phyloP scores from a whole-genome alignment of 2,329 filamentous ascomycete genomes.

The Penicillium verrucosum region DNA sequence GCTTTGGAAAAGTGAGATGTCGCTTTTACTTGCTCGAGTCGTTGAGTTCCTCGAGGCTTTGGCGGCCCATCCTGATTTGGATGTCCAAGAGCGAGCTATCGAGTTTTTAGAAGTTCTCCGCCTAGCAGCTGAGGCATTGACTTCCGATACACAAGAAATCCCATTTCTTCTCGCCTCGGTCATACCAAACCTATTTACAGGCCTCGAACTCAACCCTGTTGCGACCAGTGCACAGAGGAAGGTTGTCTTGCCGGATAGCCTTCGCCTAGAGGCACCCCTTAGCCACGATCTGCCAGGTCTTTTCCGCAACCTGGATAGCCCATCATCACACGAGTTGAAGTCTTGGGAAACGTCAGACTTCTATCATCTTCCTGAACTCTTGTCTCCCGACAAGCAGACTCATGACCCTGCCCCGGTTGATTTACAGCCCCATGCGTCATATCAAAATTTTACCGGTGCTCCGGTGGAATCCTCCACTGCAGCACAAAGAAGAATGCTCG shows the following conservation, averaged over 20 bases:
- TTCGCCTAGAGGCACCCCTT: constrained; percentile 79
- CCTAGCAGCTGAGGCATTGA: constrained; percentile 72
- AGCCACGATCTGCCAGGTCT: constrained; percentile 69
- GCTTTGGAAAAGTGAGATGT: constrained; percentile 67
- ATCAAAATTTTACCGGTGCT: constrained; percentile 31
- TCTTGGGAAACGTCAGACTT: constrained; percentile 28
- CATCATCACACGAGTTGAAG: constrained; percentile 28
- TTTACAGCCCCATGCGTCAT: constrained; percentile 30
- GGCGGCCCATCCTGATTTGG: constrained; percentile 76
- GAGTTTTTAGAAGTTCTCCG: constrained; percentile 89
- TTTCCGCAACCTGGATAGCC: constrained; percentile 55
- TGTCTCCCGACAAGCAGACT: constrained; percentile 17
- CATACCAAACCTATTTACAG: constrained; percentile 80
- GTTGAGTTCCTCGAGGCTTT: constrained; percentile 78
- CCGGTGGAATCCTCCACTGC: constrained; percentile 69
- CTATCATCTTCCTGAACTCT: constrained; percentile 36
- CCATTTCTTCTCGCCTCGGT: constrained; percentile 86
- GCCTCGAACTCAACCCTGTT: constrained; percentile 88
- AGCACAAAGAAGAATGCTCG: constrained; percentile 68
- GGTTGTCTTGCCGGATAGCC: constrained; percentile 70
- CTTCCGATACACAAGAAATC: constrained; percentile 52
- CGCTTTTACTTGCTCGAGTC: constrained; percentile 75
- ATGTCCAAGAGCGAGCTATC: constrained; percentile 91
- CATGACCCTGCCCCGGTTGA: constrained; percentile 22
- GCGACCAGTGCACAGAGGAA: constrained; percentile 77